Evolutionary conservation across 495 filamentous ascomycete genomes (phyloP).

Genomic region (Daldinia vernicosa): DNA sequence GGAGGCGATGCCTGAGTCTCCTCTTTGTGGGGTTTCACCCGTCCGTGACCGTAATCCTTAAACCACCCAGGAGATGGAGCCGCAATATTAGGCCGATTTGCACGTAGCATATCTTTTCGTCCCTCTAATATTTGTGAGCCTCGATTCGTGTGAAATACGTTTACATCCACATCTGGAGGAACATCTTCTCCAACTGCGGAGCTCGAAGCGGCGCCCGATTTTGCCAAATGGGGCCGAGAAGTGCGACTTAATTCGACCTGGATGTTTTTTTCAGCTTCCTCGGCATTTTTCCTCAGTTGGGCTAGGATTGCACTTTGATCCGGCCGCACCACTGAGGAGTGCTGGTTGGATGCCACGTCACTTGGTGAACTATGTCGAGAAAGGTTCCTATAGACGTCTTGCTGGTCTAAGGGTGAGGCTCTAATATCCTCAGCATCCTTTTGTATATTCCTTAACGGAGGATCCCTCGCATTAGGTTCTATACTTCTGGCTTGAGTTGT

Average conservation of each 20-base stretch:
- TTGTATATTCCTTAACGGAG: not conserved
- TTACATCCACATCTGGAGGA: conserved; percentile 46
- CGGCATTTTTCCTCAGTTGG: conserved; percentile 35
- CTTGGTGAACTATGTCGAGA: conserved; percentile 10
- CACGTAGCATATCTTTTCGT: conserved; percentile 21
- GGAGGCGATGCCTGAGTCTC: conserved; percentile 22
- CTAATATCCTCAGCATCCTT: conserved; percentile 19
- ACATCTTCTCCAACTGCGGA: conserved; percentile 29
- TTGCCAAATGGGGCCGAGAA: conserved; percentile 13
- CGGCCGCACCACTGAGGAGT: conserved; percentile 8
- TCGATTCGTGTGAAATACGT: conserved; percentile 51
- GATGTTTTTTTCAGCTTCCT: conserved; percentile 23
- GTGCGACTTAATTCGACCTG: conserved; percentile 7
- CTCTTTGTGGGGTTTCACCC: conserved; percentile 19
- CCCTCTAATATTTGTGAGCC: conserved; percentile 49
- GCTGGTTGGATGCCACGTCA: conserved; percentile 17
- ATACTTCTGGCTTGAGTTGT: not conserved
- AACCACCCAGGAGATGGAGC: conserved; percentile 43
- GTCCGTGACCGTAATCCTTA: conserved; percentile 45
- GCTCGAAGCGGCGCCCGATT: conserved; percentile 34
- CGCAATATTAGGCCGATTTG: conserved; percentile 24
- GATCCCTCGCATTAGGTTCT: conserved; percentile 5
- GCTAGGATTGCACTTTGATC: conserved; percentile 56
- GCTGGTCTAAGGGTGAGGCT: conserved; percentile 1
- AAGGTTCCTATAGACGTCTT: conserved; percentile 13